Conservation (phyloP, 495 filamentous ascomycete genomes). For the Penicillium diatomitis region DNA sequence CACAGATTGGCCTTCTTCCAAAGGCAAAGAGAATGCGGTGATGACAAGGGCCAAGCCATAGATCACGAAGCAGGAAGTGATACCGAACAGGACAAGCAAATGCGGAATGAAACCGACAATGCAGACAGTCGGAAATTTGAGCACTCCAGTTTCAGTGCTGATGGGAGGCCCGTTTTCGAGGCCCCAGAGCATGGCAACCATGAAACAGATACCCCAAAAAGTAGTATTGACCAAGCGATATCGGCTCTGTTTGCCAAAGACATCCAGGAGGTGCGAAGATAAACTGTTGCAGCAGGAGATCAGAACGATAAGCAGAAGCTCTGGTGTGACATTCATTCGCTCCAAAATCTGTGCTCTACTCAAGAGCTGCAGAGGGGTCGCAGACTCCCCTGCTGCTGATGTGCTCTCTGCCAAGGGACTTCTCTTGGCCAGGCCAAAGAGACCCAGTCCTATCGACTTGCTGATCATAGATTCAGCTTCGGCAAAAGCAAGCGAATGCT, state of each 20-base stretch:
- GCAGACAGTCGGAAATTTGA: slow-evolving; percentile 87
- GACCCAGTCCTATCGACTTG: slow-evolving; percentile 59
- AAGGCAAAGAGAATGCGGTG: slow-evolving; percentile 60
- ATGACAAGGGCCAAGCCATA: slow-evolving; percentile 68
- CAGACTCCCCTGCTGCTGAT: slow-evolving; percentile 7
- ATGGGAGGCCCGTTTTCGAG: slow-evolving; percentile 48
- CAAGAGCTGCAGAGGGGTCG: slow-evolving; percentile 28
- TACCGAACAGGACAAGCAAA: slow-evolving; percentile 70
- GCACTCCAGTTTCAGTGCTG: slow-evolving; percentile 36
- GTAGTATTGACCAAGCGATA: slow-evolving; percentile 76
- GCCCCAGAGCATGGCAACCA: slow-evolving; percentile 68
- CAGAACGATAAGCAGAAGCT: slow-evolving; percentile 75
- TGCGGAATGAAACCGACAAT: slow-evolving; percentile 94
- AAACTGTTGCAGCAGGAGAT: slow-evolving; percentile 85
- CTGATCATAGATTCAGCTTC: slow-evolving; percentile 85
- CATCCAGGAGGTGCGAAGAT: slow-evolving; percentile 72
- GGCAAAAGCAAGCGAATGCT: slow-evolving; percentile 92
- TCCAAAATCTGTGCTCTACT: slow-evolving; percentile 39
- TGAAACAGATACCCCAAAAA: slow-evolving; percentile 83
- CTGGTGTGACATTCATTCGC: slow-evolving; percentile 72
- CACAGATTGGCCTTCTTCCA: slow-evolving; percentile 21
- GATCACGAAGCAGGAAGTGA: slow-evolving; percentile 60
- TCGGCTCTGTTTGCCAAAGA: slow-evolving; percentile 66
- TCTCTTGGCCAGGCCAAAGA: slow-evolving; percentile 47
- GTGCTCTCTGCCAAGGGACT: slow-evolving; percentile 17